These are phyloP conservation scores for Picea abies DNA, from an alignment of 83 land plant species.

Conservation along the genomic window DNA sequence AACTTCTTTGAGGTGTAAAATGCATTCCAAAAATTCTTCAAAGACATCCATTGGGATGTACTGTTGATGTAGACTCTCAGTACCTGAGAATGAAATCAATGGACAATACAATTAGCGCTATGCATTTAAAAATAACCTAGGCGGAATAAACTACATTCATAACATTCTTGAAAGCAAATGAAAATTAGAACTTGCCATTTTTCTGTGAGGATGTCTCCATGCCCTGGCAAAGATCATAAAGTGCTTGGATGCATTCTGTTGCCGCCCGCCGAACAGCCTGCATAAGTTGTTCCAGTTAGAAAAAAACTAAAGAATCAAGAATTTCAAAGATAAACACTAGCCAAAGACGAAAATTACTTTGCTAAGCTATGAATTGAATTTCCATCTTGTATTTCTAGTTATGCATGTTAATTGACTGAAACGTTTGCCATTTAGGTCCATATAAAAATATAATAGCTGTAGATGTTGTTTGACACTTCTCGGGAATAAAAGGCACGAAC, in stretches of 20 bases:
- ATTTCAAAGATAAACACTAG: neutral
- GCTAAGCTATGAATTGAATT: neutral
- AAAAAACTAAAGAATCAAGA: neutral
- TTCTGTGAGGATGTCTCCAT: conserved; percentile 19
- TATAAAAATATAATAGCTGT: neutral
- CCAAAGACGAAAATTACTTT: too few species aligned
- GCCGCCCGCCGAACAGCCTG: conserved; percentile 73
- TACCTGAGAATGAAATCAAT: conserved; percentile 28
- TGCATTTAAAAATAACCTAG: neutral
- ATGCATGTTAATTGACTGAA: neutral
- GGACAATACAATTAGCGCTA: neutral
- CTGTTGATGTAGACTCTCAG: conserved; percentile 2
- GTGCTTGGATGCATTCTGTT: conserved; percentile 44
- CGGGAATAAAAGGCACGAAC: conserved; percentile 20
- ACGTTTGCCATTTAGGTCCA: too few species aligned
- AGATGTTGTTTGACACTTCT: neutral
- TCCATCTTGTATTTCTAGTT: neutral
- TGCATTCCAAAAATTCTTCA: conserved; percentile 33
- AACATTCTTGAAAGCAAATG: conserved; percentile 1
- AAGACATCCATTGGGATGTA: conserved; percentile 23
- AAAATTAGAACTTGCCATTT: conserved; percentile 38
- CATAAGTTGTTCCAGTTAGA: conserved; percentile 8
- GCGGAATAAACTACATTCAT: neutral
- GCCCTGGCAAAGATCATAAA: conserved; percentile 29
- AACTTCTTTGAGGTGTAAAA: conserved; percentile 36